Evolutionary conservation across 2,329 filamentous ascomycete genomes (phyloP), one percentile per base, ranked within the genome.

Genomic region (Elsinoe australis): DNA sequence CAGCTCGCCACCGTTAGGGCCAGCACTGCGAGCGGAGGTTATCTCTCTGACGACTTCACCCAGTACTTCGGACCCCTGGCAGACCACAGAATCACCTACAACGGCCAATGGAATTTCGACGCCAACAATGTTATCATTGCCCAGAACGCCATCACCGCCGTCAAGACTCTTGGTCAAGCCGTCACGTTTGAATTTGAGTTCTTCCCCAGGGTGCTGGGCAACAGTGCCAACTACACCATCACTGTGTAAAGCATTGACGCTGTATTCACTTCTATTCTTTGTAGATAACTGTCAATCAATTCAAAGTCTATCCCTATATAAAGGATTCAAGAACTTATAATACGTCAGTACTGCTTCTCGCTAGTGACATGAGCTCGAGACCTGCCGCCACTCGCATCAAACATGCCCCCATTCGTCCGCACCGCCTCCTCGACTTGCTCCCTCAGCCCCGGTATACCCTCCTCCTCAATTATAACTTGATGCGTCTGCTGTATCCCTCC

Each of bases 1-100:
- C 64, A 67, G 4, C 62, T 72, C 0, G 76, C 76, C 0, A 66
- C 76, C 0, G 68, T 79, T 2, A 73, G 73, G 53, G 74, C 75
- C 7, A 36, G 72, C 4, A 69, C 67, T 15, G 59, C 56, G 1
- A 72, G 76, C 51, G 74, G 74, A 1, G 65, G 60, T 5, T 75
- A 68, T 46, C 57, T 80, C 5, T 67, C 75, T 3, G 77, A 81
- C 53, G 69, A 73, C 42, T 81, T 73, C 73, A 80, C 77, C 0
- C 59, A 68, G 55, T 76, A 67, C 22, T 60, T 79, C 1, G 71
- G 72, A 0, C 65, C 71, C 2, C 57, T 80, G 18, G 74, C 79
- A 56, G 67, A 75, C 53, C 64, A 55, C 0, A 48, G 63, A 6
- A 59, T 61, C 9, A 79, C 76, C 2, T 78, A 70, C 49, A 64